These are phyloP conservation scores for Chamaenerion angustifolium DNA, from an alignment of 345 rosid species.

Conservation along the genomic window DNA sequence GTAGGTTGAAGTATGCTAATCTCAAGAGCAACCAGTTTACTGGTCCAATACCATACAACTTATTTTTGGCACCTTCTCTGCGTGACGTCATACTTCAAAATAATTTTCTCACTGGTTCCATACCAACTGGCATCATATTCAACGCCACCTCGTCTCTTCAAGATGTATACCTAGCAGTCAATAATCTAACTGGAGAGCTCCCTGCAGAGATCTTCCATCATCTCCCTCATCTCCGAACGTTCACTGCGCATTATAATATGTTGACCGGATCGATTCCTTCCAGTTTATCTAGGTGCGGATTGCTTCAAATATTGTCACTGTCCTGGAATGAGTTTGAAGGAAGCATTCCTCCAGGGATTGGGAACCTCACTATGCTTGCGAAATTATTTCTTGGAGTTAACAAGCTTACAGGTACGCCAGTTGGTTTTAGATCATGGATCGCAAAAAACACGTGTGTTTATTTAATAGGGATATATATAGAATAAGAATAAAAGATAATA, in stretches of 20 bases:
- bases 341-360: conserved; percentile 1
- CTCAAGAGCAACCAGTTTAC: neutral
- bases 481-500: no score
- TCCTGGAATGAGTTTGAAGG: neutral
- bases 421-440: no score
- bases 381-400: neutral
- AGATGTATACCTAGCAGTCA: conserved; percentile 1
- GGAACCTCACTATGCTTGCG: neutral
- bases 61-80: neutral
- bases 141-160: conserved; percentile 7
- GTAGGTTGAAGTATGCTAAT: neutral
- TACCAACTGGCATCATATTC: conserved; percentile 3
- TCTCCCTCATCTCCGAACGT: neutral
- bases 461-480: no score
- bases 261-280: neutral
- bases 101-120: conserved; percentile 6
- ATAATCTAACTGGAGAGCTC: conserved; percentile 5
- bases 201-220: conserved; percentile 6
- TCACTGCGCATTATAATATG: neutral
- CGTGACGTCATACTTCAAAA: neutral
- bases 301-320: neutral
- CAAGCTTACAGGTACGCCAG: neutral
- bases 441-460: no score
- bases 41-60: neutral
- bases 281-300: neutral